phyloP scores from a whole-genome alignment of 2,329 filamentous ascomycete genomes.

The Sclerotiophoma versabilis region DNA sequence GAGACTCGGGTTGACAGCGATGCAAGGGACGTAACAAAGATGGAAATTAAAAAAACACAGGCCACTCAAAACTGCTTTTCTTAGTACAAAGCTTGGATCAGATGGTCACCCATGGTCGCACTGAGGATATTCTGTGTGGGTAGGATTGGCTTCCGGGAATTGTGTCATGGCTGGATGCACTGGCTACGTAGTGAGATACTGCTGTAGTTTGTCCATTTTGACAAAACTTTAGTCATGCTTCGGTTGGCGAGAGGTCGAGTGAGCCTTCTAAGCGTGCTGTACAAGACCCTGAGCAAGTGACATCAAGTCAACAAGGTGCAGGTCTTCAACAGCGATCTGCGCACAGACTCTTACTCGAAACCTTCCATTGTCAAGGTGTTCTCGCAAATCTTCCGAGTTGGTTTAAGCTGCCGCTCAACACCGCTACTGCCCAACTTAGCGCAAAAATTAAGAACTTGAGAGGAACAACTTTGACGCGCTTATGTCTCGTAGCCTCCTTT shows the following conservation, averaged over 20 bases:
- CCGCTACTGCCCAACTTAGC: background rate
- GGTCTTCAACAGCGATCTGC: slow-evolving; percentile 1
- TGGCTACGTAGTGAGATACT: too few species aligned
- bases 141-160: too few species aligned
- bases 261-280: background rate
- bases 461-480: background rate
- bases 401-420: too few species aligned
- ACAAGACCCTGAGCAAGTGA: background rate
- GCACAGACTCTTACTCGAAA: background rate
- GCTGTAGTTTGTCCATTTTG: too few species aligned
- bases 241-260: background rate
- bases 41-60: slow-evolving; percentile 34
- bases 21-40: slow-evolving; percentile 38
- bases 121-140: background rate
- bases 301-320: background rate
- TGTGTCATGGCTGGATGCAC: too few species aligned
- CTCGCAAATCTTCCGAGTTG: too few species aligned
- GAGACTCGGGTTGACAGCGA: slow-evolving; percentile 5
- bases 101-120: slow-evolving; percentile 26
- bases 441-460: background rate
- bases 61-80: slow-evolving; percentile 33
- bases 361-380: background rate
- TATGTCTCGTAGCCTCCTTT: background rate
- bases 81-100: slow-evolving; percentile 26
- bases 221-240: too few species aligned